Percentiles rank a stretch among this genome's conserved stretches.
These are phyloP conservation scores for Acacia confusa DNA, from an alignment of 306 rosid species.

Conservation along the genomic window DNA sequence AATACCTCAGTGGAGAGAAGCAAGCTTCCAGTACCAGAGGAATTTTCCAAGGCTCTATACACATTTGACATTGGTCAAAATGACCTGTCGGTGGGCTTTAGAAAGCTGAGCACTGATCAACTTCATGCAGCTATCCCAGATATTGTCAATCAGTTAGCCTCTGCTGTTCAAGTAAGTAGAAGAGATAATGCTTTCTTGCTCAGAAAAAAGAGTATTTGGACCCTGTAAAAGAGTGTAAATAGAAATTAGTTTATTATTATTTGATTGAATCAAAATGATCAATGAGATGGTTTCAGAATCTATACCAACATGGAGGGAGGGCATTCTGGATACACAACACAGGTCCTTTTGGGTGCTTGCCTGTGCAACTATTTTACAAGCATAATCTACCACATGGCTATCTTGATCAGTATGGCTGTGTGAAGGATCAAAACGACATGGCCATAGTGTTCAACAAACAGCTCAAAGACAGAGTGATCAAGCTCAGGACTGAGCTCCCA, in stretches of 20 bases:
- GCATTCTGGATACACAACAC: conserved; percentile 71
- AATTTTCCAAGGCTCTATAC: conserved; percentile 80
- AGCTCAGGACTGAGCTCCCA: conserved; percentile 75
- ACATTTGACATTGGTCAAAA: conserved; percentile 92
- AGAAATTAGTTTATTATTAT: not conserved
- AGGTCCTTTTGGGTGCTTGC: conserved; percentile 65
- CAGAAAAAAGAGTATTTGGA: not conserved
- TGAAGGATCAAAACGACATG: conserved; percentile 56
- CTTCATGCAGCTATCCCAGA: conserved; percentile 70
- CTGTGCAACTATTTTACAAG: conserved; percentile 51
- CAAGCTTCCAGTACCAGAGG: conserved; percentile 75
- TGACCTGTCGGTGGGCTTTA: conserved; percentile 79
- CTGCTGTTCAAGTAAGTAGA: conserved; percentile 71
- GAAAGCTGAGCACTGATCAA: conserved; percentile 64
- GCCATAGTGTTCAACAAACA: conserved; percentile 62
- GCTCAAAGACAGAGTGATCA: conserved; percentile 64
- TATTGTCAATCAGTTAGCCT: conserved; percentile 69
- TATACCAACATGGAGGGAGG: conserved; percentile 59
- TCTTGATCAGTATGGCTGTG: conserved; percentile 62
- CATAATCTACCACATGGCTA: conserved; percentile 54
- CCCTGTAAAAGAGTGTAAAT: not conserved
- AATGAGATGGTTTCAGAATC: conserved; percentile 30
- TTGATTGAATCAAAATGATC: not conserved
- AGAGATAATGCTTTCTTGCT: not conserved
- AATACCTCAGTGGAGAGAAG: conserved; percentile 47